phyloP scores from a whole-genome alignment of 164 flowering plant species.

The Berberis thunbergii region DNA sequence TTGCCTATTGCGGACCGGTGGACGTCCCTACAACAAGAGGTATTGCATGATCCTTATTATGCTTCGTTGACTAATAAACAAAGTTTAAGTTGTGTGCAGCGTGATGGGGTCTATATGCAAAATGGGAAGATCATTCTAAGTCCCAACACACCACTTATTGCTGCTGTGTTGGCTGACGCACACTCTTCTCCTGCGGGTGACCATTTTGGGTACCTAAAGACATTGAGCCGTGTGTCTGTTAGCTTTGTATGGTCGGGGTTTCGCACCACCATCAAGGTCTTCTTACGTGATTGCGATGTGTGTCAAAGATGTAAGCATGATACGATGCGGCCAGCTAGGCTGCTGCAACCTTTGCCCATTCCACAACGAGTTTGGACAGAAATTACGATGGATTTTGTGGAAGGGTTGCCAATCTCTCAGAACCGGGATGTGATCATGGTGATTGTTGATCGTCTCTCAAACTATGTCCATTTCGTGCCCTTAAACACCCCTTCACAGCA shows the following conservation, averaged over 20 bases:
- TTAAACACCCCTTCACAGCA: not conserved
- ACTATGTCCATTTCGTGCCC: not conserved
- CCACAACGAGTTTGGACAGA: not conserved
- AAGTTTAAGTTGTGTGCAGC: not conserved
- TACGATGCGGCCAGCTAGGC: not conserved
- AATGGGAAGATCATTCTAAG: not conserved
- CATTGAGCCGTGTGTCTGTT: not conserved
- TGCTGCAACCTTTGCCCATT: not conserved
- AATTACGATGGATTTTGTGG: not conserved
- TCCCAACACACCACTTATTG: not conserved
- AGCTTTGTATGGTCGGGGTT: not conserved
- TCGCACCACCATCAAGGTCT: not conserved
- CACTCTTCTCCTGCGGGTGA: not conserved
- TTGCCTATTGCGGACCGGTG: not conserved
- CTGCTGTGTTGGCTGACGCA: not conserved
- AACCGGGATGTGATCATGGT: not conserved
- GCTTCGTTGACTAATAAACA: not conserved
- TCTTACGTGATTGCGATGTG: too few species aligned
- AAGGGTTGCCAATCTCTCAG: not conserved
- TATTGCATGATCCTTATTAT: not conserved
- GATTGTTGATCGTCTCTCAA: too few species aligned
- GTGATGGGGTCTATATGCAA: not conserved
- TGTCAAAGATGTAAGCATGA: not conserved
- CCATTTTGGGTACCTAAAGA: not conserved
- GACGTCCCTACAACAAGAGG: not conserved